Conservation (phyloP, 371 early-diverging fungal species). For the Rhizopus delemar region DNA sequence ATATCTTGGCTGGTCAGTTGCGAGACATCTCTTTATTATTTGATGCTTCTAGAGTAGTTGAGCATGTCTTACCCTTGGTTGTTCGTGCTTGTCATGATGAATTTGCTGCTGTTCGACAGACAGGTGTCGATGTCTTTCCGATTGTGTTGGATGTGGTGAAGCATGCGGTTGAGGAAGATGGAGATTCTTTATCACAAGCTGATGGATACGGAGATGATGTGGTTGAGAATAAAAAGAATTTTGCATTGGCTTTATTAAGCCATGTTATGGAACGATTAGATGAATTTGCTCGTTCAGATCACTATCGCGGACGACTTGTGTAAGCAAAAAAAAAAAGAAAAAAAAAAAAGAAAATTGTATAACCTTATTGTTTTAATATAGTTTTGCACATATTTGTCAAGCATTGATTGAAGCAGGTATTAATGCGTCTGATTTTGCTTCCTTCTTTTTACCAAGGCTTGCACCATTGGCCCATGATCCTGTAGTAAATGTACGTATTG, state of each 20-base stretch:
- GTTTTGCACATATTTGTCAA: conserved; percentile 43
- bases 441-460: conserved; percentile 36
- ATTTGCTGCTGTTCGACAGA: conserved; percentile 59
- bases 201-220: conserved; percentile 31
- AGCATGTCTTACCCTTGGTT: conserved; percentile 55
- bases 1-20: conserved; percentile 56
- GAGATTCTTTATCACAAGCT: conserved; percentile 40
- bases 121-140: conserved; percentile 56
- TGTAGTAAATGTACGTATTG: conserved; percentile 46
- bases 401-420: conserved; percentile 35
- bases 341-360: background rate
- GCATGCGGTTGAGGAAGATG: conserved; percentile 50
- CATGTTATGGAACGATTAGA: conserved; percentile 55
- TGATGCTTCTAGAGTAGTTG: conserved; percentile 53
- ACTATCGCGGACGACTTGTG: conserved; percentile 46
- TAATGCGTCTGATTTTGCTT: conserved; percentile 33
- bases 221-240: conserved; percentile 39
- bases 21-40: conserved; percentile 52
- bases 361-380: background rate
- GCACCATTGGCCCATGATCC: conserved; percentile 37
- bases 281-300: conserved; percentile 46
- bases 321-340: conserved; percentile 13
- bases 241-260: conserved; percentile 42
- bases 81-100: conserved; percentile 60
- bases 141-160: conserved; percentile 50